Evolutionary conservation across 768 basidiomycete species (phyloP).

Genomic region (Tremella mesenterica): DNA sequence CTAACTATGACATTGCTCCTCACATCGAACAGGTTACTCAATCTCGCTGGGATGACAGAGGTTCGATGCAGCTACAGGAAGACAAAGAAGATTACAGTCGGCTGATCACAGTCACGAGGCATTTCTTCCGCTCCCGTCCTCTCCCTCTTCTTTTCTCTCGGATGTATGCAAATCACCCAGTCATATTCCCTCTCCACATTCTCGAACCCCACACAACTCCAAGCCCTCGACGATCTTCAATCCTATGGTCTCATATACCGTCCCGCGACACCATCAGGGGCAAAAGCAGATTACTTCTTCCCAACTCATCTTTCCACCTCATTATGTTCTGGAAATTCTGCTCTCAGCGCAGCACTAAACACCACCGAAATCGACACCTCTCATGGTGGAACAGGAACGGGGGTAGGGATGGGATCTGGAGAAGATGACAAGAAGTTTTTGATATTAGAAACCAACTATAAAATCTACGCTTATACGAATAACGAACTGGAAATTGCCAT

Average conservation of each 20-base stretch:
- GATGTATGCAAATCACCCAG: slow-evolving; percentile 86
- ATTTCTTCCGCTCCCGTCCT: slow-evolving; percentile 75
- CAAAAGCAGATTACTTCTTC: slow-evolving; percentile 68
- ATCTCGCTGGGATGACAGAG: too few relatives aligned
- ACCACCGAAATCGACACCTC: too few relatives aligned
- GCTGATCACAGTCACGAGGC: neutral
- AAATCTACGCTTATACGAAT: slow-evolving; percentile 97
- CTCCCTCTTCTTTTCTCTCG: slow-evolving; percentile 91
- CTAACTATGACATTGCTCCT: too few relatives aligned
- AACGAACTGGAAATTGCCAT: slow-evolving; percentile 95
- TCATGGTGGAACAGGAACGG: too few relatives aligned
- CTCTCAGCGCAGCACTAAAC: too few relatives aligned
- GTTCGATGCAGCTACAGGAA: too few relatives aligned
- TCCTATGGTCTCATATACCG: slow-evolving; percentile 94
- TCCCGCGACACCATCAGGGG: slow-evolving; percentile 45
- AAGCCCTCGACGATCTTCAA: slow-evolving; percentile 83
- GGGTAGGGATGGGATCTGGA: too few relatives aligned
- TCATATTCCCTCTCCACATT: slow-evolving; percentile 80
- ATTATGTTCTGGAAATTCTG: slow-evolving; percentile 68
- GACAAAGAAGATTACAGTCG: too few relatives aligned
- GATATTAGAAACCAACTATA: slow-evolving; percentile 95
- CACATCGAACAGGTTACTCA: too few relatives aligned
- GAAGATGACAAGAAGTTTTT: slow-evolving; percentile 70
- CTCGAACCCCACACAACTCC: slow-evolving; percentile 68
- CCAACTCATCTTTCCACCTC: slow-evolving; percentile 93